Evolutionary conservation across 345 rosid genomes (phyloP).

Genomic region (Noccaea bulbosa): DNA sequence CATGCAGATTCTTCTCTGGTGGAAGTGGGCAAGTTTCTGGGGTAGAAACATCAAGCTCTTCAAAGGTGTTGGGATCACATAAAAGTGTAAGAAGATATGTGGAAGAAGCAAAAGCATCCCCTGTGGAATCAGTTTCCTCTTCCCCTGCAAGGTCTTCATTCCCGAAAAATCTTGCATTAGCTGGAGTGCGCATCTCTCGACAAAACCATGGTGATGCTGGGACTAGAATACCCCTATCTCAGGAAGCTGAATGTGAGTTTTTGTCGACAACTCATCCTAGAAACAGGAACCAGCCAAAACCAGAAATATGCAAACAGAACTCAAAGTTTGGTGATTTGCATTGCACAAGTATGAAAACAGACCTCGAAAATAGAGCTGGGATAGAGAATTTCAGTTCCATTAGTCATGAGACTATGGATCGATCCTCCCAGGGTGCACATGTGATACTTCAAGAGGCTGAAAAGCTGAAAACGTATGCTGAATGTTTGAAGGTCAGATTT

Average conservation of each 20-base stretch:
- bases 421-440: slow-evolving; percentile 49
- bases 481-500: slow-evolving; percentile 62
- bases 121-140: slow-evolving; percentile 61
- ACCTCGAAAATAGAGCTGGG: slow-evolving; percentile 41
- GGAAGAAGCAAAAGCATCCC: slow-evolving; percentile 51
- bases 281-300: slow-evolving; percentile 37
- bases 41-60: slow-evolving; percentile 64
- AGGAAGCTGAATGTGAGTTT: slow-evolving; percentile 28
- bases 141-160: slow-evolving; percentile 53
- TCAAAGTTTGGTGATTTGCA: slow-evolving; percentile 42
- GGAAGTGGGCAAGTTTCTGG: slow-evolving; percentile 50
- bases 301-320: slow-evolving; percentile 38
- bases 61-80: slow-evolving; percentile 57
- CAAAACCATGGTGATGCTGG: slow-evolving; percentile 32
- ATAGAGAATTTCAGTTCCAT: slow-evolving; percentile 41
- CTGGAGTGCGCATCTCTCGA: slow-evolving; percentile 26
- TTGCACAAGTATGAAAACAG: slow-evolving; percentile 43
- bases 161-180: slow-evolving; percentile 40
- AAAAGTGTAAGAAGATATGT: slow-evolving; percentile 44
- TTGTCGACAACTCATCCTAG: slow-evolving; percentile 38
- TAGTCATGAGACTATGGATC: slow-evolving; percentile 45
- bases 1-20: slow-evolving; percentile 41
- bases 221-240: slow-evolving; percentile 33
- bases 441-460: slow-evolving; percentile 63
- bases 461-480: slow-evolving; percentile 56